Base-by-base conservation (phyloP, 306 rosid species). In the Prunus davidiana region DNA sequence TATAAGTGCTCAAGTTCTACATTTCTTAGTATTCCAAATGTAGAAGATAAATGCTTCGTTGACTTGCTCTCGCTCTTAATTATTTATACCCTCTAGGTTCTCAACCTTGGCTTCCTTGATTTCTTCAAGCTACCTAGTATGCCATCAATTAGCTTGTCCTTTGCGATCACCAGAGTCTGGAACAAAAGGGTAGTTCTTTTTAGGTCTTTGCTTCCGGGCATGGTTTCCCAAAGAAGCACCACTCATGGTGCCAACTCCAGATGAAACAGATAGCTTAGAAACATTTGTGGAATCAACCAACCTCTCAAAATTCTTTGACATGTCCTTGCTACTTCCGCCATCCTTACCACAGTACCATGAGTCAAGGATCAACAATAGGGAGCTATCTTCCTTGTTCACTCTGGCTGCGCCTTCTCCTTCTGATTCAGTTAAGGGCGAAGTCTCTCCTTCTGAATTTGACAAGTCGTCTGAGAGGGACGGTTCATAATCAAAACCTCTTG, bases 371-470 rank as follows among this genome's bases (percentile, higher is more conserved):
- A 77, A 87, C 79, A 87, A 55, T 16, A 91, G 69, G 45, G 91
- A 84, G 82, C 95, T 83, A 30, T 78, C 88, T 28, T 78, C 86
- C 30, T 85, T 84, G 22, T 77, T 68, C 69, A 14, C 63, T 74
- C 12, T 80, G 22, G 60, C 68, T 47, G 76, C 86, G 41, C 54
- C 74, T 54, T 70, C 80, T 71, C 50, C 79, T 80, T 67, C 61
- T 67, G 77, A 24, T 73, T 75, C 79, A 68, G 75, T 65, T 65
- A 71, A 61, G 67, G 60, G 60, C 68, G 65, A 62, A 65, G 64
- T 71, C 55, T 85, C 91, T 70, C 54, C 98, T 16, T 89, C 97
- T 43, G 96, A 80, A 32, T 86, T 92, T 46, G 97, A 84, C 43
- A 66, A 69, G 25, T 92, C 93, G 76, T 85, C 96, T 2, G 81